Conservation (phyloP, 768 basidiomycete species). For the Chiua virens region DNA sequence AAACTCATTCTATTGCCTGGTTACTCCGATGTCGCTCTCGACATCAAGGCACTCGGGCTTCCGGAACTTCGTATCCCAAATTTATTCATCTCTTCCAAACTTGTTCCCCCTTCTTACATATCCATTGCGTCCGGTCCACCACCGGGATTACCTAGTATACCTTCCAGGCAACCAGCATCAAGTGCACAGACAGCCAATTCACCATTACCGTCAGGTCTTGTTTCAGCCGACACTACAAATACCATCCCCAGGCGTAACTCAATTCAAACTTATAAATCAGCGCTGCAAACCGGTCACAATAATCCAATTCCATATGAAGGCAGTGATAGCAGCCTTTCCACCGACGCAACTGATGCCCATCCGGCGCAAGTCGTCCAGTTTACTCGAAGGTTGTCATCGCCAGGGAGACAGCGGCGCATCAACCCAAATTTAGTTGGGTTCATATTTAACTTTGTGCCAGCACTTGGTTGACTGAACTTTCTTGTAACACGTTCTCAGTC, state of each 20-base stretch:
- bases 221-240: constrained; percentile 13
- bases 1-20: constrained; percentile 67
- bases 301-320: constrained; percentile 41
- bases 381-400: constrained; percentile 30
- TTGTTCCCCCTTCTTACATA: constrained; percentile 32
- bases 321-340: constrained; percentile 44
- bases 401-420: constrained; percentile 40
- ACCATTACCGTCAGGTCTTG: constrained; percentile 1
- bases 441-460: constrained; percentile 5
- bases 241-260: constrained; percentile 19
- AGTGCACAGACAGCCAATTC: constrained; percentile 12
- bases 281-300: constrained; percentile 24
- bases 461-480: constrained; percentile 18
- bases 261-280: constrained; percentile 45
- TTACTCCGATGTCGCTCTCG: constrained; percentile 59
- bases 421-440: constrained; percentile 55
- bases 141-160: constrained; percentile 20
- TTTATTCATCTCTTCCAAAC: constrained; percentile 61
- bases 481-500: constrained; percentile 36
- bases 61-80: constrained; percentile 54
- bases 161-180: constrained; percentile 12
- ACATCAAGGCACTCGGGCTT: constrained; percentile 56
- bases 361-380: constrained; percentile 27
- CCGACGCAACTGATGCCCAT: constrained; percentile 42
- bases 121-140: constrained; percentile 25